Evolutionary conservation across 768 basidiomycete genomes (phyloP), one percentile per base, ranked within the genome.

Genomic region (Boletellus ananiceps): DNA sequence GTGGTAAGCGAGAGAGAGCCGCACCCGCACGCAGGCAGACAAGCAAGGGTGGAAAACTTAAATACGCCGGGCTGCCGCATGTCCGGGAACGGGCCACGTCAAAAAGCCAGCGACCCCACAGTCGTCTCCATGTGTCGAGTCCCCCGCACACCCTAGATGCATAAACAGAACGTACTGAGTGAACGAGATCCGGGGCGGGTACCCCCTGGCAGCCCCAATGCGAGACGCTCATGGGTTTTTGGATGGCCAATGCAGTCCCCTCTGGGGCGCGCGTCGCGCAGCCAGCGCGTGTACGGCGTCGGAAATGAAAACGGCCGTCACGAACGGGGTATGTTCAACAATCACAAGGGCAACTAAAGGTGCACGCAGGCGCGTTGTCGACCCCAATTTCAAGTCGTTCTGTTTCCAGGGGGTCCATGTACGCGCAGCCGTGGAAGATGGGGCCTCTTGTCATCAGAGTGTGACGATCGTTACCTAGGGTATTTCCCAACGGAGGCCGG

Each of bases 51-150:
- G 31, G 46, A 49, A 46, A 52, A 52, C 52, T 61, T 64, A 61
- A 56, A 61, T 62, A 58, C 43, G 9, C 37, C 40, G 56, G 54
- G 49, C 39, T 18, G 42, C 54, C 54, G 49, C 61, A 49, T 64
- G 59, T 51, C 42, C 25, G 27, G 25, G 42, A 46, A 47, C 48
- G 46, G 41, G 15, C 43, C 45, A 55, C 46, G 54, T 46, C 62
- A 58, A 57, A 19, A 54, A 51, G 54, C 56, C 19, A 19, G 59
- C 56, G 54, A 50, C 53, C 33, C 47, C 40, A 47, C 53, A 48
- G 49, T 55, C 31, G 25, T 5, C 27, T 52, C 55, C 51, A 46
- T 57, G 53, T 25, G 58, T 55, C 8, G 19, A 49, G 46, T 49
- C 61, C 38, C 61, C 61, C 54, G 44, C 58, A 29, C 49, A 58